A percentile compares a stretch with the other conserved stretches of the same genome.
phyloP scores from a whole-genome alignment of 257 asterid species.

The Prunella vulgaris region DNA sequence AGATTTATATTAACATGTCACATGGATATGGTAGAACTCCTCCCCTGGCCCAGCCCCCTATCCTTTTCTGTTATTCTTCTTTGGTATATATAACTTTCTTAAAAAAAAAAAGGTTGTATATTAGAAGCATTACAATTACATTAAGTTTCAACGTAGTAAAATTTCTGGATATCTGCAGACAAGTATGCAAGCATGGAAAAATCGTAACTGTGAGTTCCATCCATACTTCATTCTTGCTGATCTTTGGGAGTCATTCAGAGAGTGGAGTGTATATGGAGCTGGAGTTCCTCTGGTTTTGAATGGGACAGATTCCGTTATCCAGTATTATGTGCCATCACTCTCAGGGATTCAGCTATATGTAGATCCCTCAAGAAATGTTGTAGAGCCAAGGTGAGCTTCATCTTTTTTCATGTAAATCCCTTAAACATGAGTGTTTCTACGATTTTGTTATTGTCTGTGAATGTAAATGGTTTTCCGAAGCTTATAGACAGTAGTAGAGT shows the following conservation, averaged over 20 bases:
- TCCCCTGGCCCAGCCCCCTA: too few species aligned
- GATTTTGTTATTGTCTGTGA: too few species aligned
- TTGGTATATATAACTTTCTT: too few species aligned
- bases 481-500: not conserved
- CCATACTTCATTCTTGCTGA: constrained; percentile 82
- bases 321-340: constrained; percentile 83
- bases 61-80: not conserved
- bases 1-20: too few species aligned
- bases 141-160: constrained; percentile 14
- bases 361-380: constrained; percentile 48
- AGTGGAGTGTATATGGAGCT: constrained; percentile 97
- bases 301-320: constrained; percentile 70
- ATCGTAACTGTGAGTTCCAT: constrained; percentile 43
- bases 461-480: too few species aligned
- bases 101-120: not conserved
- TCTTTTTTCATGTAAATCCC: not conserved
- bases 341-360: constrained; percentile 83
- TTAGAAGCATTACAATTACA: not conserved
- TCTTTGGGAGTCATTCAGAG: constrained; percentile 92
- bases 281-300: constrained; percentile 79
- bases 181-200: constrained; percentile 55
- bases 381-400: constrained; percentile 46
- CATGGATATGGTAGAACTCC: too few species aligned
- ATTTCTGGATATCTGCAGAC: constrained; percentile 46
- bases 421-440: not conserved